Base-by-base conservation (phyloP, 805 yeast species). In the Kodamaea sagamina region DNA sequence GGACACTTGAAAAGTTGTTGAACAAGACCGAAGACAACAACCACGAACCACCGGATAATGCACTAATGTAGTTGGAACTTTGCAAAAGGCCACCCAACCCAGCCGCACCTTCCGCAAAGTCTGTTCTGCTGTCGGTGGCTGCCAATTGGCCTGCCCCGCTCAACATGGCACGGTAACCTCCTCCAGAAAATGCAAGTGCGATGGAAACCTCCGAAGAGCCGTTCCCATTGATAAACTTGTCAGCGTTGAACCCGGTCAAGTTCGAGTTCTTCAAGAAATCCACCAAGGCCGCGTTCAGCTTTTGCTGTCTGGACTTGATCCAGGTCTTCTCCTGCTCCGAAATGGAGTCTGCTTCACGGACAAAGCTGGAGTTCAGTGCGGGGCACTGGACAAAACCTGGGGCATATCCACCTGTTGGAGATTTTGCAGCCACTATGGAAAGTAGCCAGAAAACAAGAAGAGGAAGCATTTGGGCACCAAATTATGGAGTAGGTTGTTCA, bases 31-130 rank as follows among this genome's bases (percentile, higher is more conserved):
- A 75, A 1, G 87, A 84, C 19, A 87, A 70, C 38, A 86, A 68
- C 95, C 95, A 88, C 10, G 86, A 76, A 19, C 96, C 96, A 24
- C 96, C 96, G 11, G 90, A 82, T 27, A 88, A 74, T 6, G 92
- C 95, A 4, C 87, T 67, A 4, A 89, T 61, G 57, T 89, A 89
- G 9, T 86, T 77, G 1, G 88, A 58, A 4, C 85, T 67, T 54
- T 85, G 89, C 27, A 88, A 64, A 17, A 89, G 62, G 4, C 96
- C 95, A 25, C 92, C 90, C 32, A 88, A 61, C 10, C 86, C 84
- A 13, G 40, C 41, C 6, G 36, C 50, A 27, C 65, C 58, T 4
- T 72, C 69, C 10, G 81, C 74, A 43, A 74, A 76, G 6, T 56
- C 63, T 2, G 93, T 82, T 51, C 95, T 71, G 55, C 81, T 79